phyloP scores from a whole-genome alignment of 202 grass and related monocot species.

The Zizania palustris region DNA sequence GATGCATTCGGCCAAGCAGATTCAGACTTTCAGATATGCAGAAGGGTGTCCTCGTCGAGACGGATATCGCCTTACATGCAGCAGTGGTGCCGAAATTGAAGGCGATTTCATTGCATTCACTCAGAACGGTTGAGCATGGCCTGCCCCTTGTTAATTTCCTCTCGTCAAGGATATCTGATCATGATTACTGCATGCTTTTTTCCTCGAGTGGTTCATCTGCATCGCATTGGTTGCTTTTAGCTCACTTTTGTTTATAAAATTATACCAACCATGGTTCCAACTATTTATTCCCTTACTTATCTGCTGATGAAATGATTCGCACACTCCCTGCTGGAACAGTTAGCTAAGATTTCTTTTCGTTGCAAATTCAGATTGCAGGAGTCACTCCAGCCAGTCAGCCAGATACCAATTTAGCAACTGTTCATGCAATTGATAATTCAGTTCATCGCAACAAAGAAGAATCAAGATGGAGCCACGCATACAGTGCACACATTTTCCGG shows the following conservation, averaged over 20 bases:
- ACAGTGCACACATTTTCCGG: background rate
- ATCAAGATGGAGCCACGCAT: background rate
- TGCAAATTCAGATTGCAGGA: background rate
- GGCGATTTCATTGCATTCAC: slow-evolving; percentile 7
- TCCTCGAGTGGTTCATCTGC: slow-evolving; percentile 51
- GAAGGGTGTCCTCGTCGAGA: background rate
- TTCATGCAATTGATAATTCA: background rate
- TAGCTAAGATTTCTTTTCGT: background rate
- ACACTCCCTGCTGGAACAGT: background rate
- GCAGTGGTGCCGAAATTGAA: background rate
- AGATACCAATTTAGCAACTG: slow-evolving; percentile 7
- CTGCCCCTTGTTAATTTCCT: background rate
- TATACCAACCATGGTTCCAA: background rate
- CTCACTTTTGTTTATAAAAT: slow-evolving; percentile 33
- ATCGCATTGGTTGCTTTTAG: slow-evolving; percentile 51
- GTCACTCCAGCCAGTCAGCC: background rate
- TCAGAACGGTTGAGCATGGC: background rate
- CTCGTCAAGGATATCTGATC: slow-evolving; percentile 28
- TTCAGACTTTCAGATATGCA: background rate
- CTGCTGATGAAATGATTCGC: background rate
- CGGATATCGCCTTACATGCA: background rate
- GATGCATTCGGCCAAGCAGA: background rate
- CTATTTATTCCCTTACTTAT: slow-evolving; percentile 7
- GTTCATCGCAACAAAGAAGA: background rate
- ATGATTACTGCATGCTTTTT: slow-evolving; percentile 23